These are phyloP conservation scores for Erythrophleum ivorense DNA, from an alignment of 331 rosid genomes.

Conservation along the genomic window DNA sequence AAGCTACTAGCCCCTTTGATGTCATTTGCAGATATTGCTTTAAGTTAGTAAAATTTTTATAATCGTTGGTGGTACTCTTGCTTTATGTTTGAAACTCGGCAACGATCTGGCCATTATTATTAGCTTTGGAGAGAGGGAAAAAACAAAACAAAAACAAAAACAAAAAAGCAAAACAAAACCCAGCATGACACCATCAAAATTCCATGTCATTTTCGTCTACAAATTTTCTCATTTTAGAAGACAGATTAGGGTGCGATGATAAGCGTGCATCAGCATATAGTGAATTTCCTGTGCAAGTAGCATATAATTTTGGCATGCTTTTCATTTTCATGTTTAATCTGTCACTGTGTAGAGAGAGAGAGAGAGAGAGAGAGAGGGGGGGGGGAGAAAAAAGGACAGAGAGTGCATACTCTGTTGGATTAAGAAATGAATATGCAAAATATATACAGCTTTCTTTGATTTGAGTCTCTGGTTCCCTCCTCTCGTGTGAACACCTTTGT, in stretches of 20 bases:
- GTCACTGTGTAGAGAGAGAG: background rate
- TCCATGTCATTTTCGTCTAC: slow-evolving; percentile 34
- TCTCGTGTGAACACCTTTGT: slow-evolving; percentile 27
- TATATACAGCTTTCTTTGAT: background rate
- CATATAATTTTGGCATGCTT: background rate
- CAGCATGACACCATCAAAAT: slow-evolving; percentile 28
- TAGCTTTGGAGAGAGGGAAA: slow-evolving; percentile 10
- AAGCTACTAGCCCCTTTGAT: background rate
- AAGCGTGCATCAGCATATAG: slow-evolving; percentile 8
- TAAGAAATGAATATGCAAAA: background rate
- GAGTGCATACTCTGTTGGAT: no score
- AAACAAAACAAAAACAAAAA: no score
- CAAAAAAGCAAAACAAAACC: slow-evolving; percentile 14
- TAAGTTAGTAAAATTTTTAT: no score
- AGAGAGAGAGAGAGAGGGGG: no score
- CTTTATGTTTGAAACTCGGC: background rate
- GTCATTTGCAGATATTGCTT: background rate
- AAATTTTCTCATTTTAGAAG: slow-evolving; percentile 13
- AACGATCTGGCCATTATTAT: slow-evolving; percentile 28
- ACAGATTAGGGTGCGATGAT: background rate
- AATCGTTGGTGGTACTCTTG: background rate
- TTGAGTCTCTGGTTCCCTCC: background rate
- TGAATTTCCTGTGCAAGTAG: background rate
- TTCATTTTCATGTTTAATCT: background rate
- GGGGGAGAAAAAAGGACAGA: background rate